phyloP scores from a whole-genome alignment of 108 stramenopile genomes.

The Skeletonema potamos region DNA sequence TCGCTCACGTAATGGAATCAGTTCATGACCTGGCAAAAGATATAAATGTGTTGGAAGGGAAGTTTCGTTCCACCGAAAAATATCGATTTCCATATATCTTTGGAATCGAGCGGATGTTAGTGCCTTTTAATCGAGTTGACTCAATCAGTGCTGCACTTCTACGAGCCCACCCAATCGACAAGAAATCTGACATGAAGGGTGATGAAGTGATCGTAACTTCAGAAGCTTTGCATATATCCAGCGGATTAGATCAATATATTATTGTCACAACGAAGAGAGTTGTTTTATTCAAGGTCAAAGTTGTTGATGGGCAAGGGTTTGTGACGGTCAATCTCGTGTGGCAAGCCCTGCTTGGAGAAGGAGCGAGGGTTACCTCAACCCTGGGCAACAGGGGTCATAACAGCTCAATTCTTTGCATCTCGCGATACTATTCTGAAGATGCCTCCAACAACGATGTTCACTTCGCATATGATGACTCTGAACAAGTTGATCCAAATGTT shows the following conservation, averaged over 20 bases:
- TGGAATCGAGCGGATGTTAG: slow-evolving; percentile 63
- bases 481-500: not conserved
- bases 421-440: slow-evolving; percentile 8
- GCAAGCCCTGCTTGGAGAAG: slow-evolving; percentile 55
- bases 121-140: slow-evolving; percentile 58
- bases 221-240: slow-evolving; percentile 66
- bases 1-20: slow-evolving; percentile 73
- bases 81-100: slow-evolving; percentile 76
- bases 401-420: slow-evolving; percentile 41
- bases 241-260: slow-evolving; percentile 72
- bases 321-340: slow-evolving; percentile 57
- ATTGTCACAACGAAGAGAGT: slow-evolving; percentile 70
- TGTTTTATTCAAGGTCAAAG: slow-evolving; percentile 63
- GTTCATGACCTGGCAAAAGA: slow-evolving; percentile 80
- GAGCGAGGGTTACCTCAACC: slow-evolving; percentile 43
- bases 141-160: slow-evolving; percentile 63
- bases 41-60: slow-evolving; percentile 77
- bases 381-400: slow-evolving; percentile 77
- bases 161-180: slow-evolving; percentile 49
- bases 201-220: slow-evolving; percentile 66
- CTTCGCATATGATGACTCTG: not conserved
- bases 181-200: slow-evolving; percentile 27
- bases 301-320: slow-evolving; percentile 37
- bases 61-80: slow-evolving; percentile 61
- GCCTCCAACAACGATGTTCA: not conserved